A percentile compares a stretch with the other conserved stretches of the same genome.
These are phyloP conservation scores for Conticribra weissflogii DNA, from an alignment of 108 stramenopile species.

Conservation along the genomic window DNA sequence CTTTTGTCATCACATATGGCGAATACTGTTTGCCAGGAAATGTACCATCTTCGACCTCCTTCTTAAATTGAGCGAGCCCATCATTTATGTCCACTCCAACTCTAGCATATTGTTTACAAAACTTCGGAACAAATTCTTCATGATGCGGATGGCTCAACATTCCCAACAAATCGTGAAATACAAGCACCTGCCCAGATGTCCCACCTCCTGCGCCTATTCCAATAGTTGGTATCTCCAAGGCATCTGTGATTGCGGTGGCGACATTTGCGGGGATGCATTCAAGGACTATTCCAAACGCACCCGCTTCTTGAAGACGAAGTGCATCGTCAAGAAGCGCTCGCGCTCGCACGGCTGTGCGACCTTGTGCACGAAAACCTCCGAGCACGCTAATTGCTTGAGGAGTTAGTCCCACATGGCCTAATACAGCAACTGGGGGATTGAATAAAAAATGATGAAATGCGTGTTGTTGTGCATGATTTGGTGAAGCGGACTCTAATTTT, in stretches of 20 bases:
- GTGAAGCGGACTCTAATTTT: not conserved
- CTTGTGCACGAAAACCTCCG: slow-evolving; percentile 98
- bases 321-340: slow-evolving; percentile 92
- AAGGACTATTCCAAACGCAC: slow-evolving; percentile 93
- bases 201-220: slow-evolving; percentile 98
- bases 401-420: slow-evolving; percentile 98
- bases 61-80: slow-evolving; percentile 88
- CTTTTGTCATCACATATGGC: slow-evolving; percentile 89
- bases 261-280: slow-evolving; percentile 98
- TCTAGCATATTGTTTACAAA: slow-evolving; percentile 95
- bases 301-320: slow-evolving; percentile 92
- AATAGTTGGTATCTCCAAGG: slow-evolving; percentile 97
- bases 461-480: not conserved
- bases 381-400: slow-evolving; percentile 96
- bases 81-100: slow-evolving; percentile 90
- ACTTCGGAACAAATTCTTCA: slow-evolving; percentile 94
- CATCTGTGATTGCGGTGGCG: slow-evolving; percentile 89
- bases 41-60: slow-evolving; percentile 88
- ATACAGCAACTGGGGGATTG: slow-evolving; percentile 81
- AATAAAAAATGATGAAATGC: slow-evolving; percentile 1
- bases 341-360: slow-evolving; percentile 91
- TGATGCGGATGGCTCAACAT: slow-evolving; percentile 98
- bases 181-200: slow-evolving; percentile 93
- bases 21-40: slow-evolving; percentile 93
- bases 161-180: slow-evolving; percentile 98